Conservation (phyloP, 106 monocot genomes). For the Chionographis japonica region DNA sequence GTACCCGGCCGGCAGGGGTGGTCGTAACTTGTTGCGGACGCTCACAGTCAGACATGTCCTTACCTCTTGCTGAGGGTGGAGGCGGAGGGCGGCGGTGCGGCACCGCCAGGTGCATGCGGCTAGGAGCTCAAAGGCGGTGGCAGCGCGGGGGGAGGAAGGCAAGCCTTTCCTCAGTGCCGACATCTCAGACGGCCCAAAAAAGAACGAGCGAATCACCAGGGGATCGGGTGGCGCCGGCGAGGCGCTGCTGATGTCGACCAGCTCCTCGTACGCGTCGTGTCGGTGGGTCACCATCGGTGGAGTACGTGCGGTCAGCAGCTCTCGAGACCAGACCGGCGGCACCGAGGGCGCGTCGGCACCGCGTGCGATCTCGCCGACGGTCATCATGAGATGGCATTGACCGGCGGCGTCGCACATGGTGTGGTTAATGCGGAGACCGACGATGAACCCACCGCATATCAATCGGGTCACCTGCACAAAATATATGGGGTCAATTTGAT, state of each 20-base stretch:
- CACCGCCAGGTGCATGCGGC: constrained; percentile 44
- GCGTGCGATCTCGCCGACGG: constrained; percentile 26
- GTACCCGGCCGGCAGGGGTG: constrained; percentile 35
- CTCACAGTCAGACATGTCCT: constrained; percentile 36
- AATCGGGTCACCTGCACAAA: constrained; percentile 31
- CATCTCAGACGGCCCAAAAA: constrained; percentile 38
- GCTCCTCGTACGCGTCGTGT: constrained; percentile 39
- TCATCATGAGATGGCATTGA: constrained; percentile 25
- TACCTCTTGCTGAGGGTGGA: constrained; percentile 34
- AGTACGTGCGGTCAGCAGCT: constrained; percentile 26
- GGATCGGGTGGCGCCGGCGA: constrained; percentile 14
- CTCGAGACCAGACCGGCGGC: constrained; percentile 16
- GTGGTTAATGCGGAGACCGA: constrained; percentile 46
- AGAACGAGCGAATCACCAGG: constrained; percentile 34
- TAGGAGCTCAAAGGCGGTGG: constrained; percentile 35
- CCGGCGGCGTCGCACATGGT: constrained; percentile 50
- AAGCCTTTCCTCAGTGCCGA: constrained; percentile 14
- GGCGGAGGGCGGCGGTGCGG: constrained; percentile 34
- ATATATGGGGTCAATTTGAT: too few species aligned
- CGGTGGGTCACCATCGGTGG: constrained; percentile 17
- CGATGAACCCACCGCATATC: constrained; percentile 36
- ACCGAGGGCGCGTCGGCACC: constrained; percentile 2
- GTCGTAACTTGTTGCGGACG: constrained; percentile 15
- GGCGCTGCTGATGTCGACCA: constrained; percentile 11
- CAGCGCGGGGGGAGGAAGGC: constrained; percentile 16